These are phyloP conservation scores for Corchorus olitorius DNA, from an alignment of 345 rosid genomes.

Conservation along the genomic window DNA sequence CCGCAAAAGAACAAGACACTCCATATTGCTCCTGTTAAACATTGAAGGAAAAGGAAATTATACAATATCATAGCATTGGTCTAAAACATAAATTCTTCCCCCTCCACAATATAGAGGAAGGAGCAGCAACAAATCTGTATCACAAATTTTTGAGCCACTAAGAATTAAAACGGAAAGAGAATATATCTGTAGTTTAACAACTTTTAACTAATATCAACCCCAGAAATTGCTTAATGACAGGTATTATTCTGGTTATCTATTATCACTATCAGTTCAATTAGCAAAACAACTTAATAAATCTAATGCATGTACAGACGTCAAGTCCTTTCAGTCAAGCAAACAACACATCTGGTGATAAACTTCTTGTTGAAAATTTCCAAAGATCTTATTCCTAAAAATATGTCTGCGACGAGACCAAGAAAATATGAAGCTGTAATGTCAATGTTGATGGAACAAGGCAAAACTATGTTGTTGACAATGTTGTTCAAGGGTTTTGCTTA, in stretches of 20 bases:
- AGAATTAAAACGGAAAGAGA: background rate
- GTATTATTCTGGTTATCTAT: background rate
- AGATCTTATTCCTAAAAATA: background rate
- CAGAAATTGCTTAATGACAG: background rate
- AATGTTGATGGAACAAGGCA: background rate
- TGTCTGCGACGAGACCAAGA: background rate
- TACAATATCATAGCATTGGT: background rate
- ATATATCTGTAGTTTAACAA: background rate
- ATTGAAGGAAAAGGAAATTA: slow-evolving; percentile 18
- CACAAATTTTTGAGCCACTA: background rate
- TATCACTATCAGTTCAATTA: background rate
- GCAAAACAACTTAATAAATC: background rate
- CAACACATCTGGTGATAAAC: background rate
- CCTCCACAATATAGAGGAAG: background rate
- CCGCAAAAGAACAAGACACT: slow-evolving; percentile 46
- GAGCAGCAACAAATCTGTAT: background rate
- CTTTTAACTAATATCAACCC: background rate
- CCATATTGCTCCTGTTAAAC: slow-evolving; percentile 72
- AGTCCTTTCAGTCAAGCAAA: background rate
- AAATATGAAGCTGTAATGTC: background rate
- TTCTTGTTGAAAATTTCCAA: background rate
- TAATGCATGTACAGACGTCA: background rate
- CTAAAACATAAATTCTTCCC: background rate
- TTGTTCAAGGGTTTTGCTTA: slow-evolving; percentile 1
- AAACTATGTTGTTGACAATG: background rate